A percentile compares a stretch with the other conserved stretches of the same genome.
Conservation (phyloP, 2,329 filamentous ascomycete species). For the Tricladium varicosporioides region DNA sequence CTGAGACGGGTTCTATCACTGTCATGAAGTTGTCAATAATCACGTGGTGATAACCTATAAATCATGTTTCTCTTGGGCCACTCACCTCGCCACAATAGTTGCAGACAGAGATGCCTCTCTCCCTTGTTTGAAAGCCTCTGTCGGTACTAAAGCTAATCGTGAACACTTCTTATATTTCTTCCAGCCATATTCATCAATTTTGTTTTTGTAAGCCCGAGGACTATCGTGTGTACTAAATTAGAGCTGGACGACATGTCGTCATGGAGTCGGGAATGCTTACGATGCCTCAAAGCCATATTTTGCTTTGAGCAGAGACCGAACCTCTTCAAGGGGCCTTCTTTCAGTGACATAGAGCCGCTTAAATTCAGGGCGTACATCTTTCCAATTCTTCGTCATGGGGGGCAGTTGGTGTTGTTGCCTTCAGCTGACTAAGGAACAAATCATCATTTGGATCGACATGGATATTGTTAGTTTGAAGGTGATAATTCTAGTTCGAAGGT, state of each 20-base stretch:
- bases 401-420: background rate
- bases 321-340: constrained; percentile 7
- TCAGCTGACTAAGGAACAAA: background rate
- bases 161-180: constrained; percentile 6
- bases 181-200: constrained; percentile 10
- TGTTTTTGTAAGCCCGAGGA: constrained; percentile 8
- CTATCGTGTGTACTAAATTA: background rate
- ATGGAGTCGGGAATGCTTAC: background rate
- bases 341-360: constrained; percentile 2
- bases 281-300: constrained; percentile 5
- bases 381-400: constrained; percentile 11
- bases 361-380: constrained; percentile 5
- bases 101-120: too few relatives aligned
- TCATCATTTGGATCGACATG: background rate
- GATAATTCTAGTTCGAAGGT: background rate
- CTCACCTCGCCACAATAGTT: background rate
- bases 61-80: background rate
- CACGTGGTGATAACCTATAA: background rate
- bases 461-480: background rate
- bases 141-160: background rate
- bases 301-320: constrained; percentile 1
- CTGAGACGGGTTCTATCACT: background rate
- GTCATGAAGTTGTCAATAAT: background rate
- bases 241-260: background rate
- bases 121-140: background rate